phyloP scores from a whole-genome alignment of 2,329 filamentous ascomycete genomes.

The Teratosphaeria epicoccoides region DNA sequence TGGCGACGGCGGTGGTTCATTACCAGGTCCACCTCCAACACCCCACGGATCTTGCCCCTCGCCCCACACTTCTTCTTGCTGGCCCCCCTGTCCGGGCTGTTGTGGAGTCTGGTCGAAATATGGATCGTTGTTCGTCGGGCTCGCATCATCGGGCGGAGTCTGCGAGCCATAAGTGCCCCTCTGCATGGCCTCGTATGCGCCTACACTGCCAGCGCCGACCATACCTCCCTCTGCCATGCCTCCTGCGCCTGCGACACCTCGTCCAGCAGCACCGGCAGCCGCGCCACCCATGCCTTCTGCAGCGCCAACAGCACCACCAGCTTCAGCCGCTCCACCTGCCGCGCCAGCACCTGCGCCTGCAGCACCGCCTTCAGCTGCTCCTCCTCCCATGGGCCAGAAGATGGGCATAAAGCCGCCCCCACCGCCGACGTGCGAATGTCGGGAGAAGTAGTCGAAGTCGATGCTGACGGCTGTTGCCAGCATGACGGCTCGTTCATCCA shows the following conservation, averaged over 20 bases:
- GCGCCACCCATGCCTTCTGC: constrained; percentile 22
- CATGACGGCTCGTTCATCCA: constrained; percentile 57
- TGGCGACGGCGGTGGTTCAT: constrained; percentile 21
- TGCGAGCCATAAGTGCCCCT: constrained; percentile 32
- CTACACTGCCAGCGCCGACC: constrained; percentile 47
- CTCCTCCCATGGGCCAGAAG: constrained; percentile 35
- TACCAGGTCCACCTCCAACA: constrained; percentile 26
- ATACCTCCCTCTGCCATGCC: constrained; percentile 26
- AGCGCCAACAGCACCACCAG: constrained; percentile 30
- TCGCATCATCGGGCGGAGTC: constrained; percentile 19
- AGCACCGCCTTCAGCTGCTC: constrained; percentile 28
- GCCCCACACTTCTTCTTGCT: constrained; percentile 7
- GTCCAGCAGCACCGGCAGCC: constrained; percentile 9
- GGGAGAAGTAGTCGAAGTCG: constrained; percentile 59
- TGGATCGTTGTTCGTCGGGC: constrained; percentile 20
- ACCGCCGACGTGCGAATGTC: constrained; percentile 40
- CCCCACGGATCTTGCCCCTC: constrained; percentile 15
- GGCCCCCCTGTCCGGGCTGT: neutral
- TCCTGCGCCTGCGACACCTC: constrained; percentile 31
- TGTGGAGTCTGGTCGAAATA: constrained; percentile 11
- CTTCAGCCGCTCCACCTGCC: constrained; percentile 30
- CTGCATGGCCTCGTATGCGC: constrained; percentile 54
- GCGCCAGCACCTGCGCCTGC: constrained; percentile 26
- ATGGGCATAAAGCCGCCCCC: constrained; percentile 43
- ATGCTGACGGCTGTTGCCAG: constrained; percentile 54